Evolutionary conservation across 345 rosid genomes (phyloP).

Genomic region (Clarkia xantiana): DNA sequence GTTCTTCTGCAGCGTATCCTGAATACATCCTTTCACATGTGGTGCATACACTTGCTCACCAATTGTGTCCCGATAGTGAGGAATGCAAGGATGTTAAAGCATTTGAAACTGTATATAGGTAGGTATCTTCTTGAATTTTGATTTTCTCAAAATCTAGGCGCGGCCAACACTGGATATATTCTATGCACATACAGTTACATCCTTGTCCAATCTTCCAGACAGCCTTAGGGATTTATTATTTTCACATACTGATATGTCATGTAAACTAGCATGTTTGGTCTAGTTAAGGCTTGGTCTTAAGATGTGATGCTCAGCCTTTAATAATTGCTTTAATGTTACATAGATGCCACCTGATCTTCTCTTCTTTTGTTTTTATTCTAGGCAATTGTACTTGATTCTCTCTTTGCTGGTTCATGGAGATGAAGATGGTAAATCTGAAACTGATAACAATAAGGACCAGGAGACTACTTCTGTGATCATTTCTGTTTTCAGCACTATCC

Average conservation of each 20-base stretch:
- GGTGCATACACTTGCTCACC: conserved; percentile 82
- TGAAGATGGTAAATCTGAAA: conserved; percentile 67
- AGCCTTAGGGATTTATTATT: too few relatives aligned
- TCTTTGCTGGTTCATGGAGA: conserved; percentile 66
- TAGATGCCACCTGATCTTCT: neutral
- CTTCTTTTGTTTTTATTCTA: conserved; percentile 20
- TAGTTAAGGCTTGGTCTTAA: too few relatives aligned
- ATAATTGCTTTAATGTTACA: neutral
- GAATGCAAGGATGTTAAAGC: conserved; percentile 77
- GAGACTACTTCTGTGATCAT: conserved; percentile 36
- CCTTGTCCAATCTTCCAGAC: too few relatives aligned
- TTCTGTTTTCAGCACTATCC: conserved; percentile 44
- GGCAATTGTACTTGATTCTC: conserved; percentile 53
- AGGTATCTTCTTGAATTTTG: conserved; percentile 2
- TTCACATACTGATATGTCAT: too few relatives aligned
- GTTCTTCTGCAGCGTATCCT: conserved; percentile 35
- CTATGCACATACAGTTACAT: too few relatives aligned
- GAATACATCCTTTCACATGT: conserved; percentile 55
- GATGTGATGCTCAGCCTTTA: too few relatives aligned
- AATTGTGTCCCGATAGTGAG: conserved; percentile 59
- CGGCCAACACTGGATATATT: too few relatives aligned
- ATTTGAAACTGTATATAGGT: conserved; percentile 46
- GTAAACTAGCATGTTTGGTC: too few relatives aligned
- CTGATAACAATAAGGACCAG: conserved; percentile 36
- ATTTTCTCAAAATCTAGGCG: neutral